Evolutionary conservation across 2,329 filamentous ascomycete species (phyloP), one percentile per base, ranked within the genome.

Genomic region (Fusarium virguliforme): DNA sequence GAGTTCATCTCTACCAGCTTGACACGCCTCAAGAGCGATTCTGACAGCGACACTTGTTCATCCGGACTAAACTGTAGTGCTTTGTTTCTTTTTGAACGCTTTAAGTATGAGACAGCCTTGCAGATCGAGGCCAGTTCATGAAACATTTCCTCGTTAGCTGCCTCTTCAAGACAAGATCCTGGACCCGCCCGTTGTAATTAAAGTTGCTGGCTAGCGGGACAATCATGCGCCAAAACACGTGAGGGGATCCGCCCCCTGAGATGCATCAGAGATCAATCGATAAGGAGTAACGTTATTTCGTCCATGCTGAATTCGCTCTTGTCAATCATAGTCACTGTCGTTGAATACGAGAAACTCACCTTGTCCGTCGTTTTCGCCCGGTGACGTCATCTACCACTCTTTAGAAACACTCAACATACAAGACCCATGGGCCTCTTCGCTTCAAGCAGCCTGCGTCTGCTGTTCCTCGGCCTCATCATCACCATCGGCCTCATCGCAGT

Each of bases 381-480:
- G 30, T 48, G 43, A 48, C 43, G 43, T 48, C 43, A 48, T 24
- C 6, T 15, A 26, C 30, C 43, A 15, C 43, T 15, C 43, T 10
- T 48, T 48, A 30, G 43, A 48, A 48, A 28, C 18, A 48, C 38
- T 30, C 22, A 15, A 34, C 24, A 32, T 56, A 59, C 38, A 54
- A 34, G 18, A 35, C 43, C 51, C 51, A 74, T 74, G 72, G 73
- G 67, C 43, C 43, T 74, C 26, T 38, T 75, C 62, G 55, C 64
- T 13, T 74, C 72, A 3, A 63, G 58, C 22, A 50, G 53, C n/a
- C 55, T 66, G 18, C 74, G 74, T 43, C 64, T 75, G 22, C 66
- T 75, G 22, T 65, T 75, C 48, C 35, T 70, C 53, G 71, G 72
- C 46, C 24, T 76, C 4, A 69, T 71, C 51, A 46, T 75, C 63